A percentile compares a stretch with the other conserved stretches of the same genome.
Evolutionary conservation across 331 rosid genomes (phyloP).

Genomic region (Phaseolus coccineus): DNA sequence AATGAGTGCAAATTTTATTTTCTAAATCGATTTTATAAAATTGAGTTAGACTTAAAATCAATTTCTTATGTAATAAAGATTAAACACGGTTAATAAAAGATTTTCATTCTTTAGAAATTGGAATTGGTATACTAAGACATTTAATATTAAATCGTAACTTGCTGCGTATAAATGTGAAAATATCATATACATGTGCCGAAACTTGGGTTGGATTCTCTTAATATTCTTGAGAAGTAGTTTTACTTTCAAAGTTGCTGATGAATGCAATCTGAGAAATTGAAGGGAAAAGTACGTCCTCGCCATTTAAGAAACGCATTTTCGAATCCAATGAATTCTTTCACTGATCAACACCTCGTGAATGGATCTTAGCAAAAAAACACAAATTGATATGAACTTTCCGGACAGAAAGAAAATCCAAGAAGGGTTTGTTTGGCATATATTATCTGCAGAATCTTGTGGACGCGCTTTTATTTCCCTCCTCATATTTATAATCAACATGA

Average conservation of each 20-base stretch:
- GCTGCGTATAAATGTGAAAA: not conserved
- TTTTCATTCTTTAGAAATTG: too few relatives aligned
- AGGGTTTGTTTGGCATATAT: constrained; percentile 5
- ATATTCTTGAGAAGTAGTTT: not conserved
- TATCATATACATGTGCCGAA: not conserved
- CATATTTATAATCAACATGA: constrained; percentile 3
- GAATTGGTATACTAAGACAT: too few relatives aligned
- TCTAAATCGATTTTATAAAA: too few relatives aligned
- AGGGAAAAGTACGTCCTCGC: not conserved
- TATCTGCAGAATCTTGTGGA: constrained; percentile 49
- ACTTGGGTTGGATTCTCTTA: not conserved
- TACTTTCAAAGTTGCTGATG: not conserved
- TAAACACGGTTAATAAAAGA: too few relatives aligned
- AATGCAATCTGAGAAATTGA: not conserved
- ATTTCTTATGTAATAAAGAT: too few relatives aligned
- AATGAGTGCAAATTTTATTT: too few relatives aligned
- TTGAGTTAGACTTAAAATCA: too few relatives aligned
- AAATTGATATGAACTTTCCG: constrained; percentile 5
- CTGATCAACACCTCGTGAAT: not conserved
- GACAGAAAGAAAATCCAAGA: constrained; percentile 18
- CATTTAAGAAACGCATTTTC: not conserved
- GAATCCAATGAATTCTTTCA: constrained; percentile 7
- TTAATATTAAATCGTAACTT: too few relatives aligned
- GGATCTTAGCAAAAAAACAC: not conserved
- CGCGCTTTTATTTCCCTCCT: constrained; percentile 53